These are phyloP conservation scores for Parafenestella ontariensis DNA, from an alignment of 2,329 filamentous ascomycete species.

Conservation along the genomic window DNA sequence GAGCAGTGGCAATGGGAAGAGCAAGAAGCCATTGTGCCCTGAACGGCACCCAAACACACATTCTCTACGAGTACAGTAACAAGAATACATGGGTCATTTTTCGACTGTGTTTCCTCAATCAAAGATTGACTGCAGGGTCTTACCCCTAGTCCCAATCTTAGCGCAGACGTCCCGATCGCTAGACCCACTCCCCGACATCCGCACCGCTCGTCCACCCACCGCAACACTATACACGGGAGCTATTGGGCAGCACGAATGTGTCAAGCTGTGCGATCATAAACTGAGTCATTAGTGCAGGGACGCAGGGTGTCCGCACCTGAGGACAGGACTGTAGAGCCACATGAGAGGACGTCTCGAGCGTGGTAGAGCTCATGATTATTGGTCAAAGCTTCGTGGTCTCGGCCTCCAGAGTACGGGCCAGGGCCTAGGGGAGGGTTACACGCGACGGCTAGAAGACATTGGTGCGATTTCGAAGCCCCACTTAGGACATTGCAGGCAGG, in stretches of 20 bases:
- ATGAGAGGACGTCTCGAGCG: background rate
- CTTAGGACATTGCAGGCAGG: background rate
- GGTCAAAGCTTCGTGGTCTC: background rate
- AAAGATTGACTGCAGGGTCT: background rate
- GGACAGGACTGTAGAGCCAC: background rate
- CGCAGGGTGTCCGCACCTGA: background rate
- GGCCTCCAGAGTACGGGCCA: background rate
- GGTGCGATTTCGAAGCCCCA: background rate
- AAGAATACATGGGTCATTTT: background rate
- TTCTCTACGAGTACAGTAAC: background rate
- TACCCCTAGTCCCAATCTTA: background rate
- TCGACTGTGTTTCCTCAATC: background rate
- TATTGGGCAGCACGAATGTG: background rate
- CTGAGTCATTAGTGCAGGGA: background rate
- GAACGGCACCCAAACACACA: conserved; percentile 7
- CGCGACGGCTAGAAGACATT: background rate
- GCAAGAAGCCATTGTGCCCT: conserved; percentile 29
- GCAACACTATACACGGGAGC: background rate
- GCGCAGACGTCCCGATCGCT: background rate
- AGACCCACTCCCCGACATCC: background rate
- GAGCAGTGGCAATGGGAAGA: conserved; percentile 55
- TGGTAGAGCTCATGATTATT: background rate
- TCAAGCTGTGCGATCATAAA: background rate
- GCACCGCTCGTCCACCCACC: background rate
- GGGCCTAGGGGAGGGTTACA: background rate